Evolutionary conservation across 306 rosid genomes (phyloP).

Genomic region (Fagus sylvatica): DNA sequence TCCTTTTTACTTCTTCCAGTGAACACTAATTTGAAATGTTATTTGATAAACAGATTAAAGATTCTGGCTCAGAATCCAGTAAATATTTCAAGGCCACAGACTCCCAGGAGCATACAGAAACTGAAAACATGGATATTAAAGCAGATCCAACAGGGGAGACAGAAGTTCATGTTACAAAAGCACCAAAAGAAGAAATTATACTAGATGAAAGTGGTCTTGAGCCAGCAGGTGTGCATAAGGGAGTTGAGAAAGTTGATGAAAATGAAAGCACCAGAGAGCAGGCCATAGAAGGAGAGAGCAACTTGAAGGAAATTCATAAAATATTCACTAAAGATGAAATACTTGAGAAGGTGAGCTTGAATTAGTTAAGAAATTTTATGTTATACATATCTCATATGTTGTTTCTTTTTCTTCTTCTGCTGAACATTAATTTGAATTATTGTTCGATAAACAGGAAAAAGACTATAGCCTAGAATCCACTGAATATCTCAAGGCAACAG

Average conservation of each 20-base stretch:
- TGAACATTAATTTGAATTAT: no score
- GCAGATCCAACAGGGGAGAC: neutral
- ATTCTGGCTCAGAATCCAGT: constrained; percentile 2
- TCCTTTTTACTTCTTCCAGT: no score
- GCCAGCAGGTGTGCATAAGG: neutral
- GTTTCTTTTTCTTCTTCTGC: no score
- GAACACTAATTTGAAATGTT: no score
- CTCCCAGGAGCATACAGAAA: neutral
- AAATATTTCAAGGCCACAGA: neutral
- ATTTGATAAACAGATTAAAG: constrained; percentile 12
- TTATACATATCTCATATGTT: no score
- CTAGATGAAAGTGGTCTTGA: neutral
- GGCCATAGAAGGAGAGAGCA: neutral
- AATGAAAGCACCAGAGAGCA: constrained; percentile 3
- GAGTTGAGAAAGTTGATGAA: neutral
- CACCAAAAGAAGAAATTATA: neutral
- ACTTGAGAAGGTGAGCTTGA: constrained; percentile 26
- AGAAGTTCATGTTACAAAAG: neutral
- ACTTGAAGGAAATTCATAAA: neutral
- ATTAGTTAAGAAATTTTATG: neutral
- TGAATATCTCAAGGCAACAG: neutral
- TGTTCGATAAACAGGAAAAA: no score
- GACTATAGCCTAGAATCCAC: neutral
- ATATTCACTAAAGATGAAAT: neutral
- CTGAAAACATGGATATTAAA: neutral